Evolutionary conservation across 2,329 filamentous ascomycete species (phyloP).

Genomic region (Epichloe coenophiala): DNA sequence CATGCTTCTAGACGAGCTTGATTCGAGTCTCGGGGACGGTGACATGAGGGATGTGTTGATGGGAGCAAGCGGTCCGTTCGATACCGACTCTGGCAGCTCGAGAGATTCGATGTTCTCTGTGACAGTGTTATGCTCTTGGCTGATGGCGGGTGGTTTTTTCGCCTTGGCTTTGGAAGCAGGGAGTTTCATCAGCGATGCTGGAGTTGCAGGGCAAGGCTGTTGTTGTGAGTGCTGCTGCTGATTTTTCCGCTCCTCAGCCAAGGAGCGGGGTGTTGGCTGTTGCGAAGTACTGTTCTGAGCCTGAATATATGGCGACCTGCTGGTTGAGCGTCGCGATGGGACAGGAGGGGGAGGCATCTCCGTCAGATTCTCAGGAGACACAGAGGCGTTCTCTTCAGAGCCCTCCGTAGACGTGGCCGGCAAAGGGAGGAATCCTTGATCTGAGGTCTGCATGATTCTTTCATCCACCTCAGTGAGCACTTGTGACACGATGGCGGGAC

Average conservation of each 20-base stretch:
- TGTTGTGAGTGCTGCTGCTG: conserved; percentile 4
- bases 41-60: conserved; percentile 30
- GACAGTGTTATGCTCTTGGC: conserved; percentile 20
- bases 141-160: conserved; percentile 27
- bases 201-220: conserved; percentile 58
- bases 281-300: conserved; percentile 31
- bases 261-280: conserved; percentile 9
- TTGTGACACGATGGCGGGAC: conserved; percentile 42
- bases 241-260: conserved; percentile 4
- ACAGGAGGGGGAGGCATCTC: conserved; percentile 60
- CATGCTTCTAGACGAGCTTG: conserved; percentile 34
- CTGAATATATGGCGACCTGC: conserved; percentile 53
- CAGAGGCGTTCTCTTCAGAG: conserved; percentile 51
- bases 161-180: conserved; percentile 39
- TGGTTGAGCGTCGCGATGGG: conserved; percentile 49
- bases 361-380: conserved; percentile 48
- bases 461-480: conserved; percentile 40
- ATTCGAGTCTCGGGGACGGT: conserved; percentile 23
- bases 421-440: conserved; percentile 24
- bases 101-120: conserved; percentile 44
- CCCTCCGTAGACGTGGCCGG: conserved; percentile 34
- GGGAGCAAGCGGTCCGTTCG: conserved; percentile 15
- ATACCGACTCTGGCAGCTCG: conserved; percentile 59
- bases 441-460: conserved; percentile 16
- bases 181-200: conserved; percentile 76